Evolutionary conservation across 1,139 yeast genomes (phyloP).

Genomic region (Lodderomyces elongisporus): DNA sequence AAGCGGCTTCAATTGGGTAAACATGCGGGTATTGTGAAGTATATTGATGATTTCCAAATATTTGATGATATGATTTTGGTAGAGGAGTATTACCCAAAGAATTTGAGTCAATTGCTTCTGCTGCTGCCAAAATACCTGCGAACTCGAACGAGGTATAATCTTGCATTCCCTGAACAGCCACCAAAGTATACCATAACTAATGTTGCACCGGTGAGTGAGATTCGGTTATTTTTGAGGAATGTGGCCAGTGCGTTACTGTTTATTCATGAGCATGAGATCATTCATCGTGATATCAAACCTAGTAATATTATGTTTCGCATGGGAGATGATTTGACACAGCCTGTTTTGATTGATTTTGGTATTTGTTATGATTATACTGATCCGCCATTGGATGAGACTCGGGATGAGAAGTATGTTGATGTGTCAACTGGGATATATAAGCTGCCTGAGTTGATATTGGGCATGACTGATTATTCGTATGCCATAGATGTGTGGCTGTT

Average conservation of each 20-base stretch:
- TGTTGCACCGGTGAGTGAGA: conserved; percentile 8
- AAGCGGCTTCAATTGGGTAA: conserved; percentile 12
- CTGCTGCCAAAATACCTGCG: conserved; percentile 10
- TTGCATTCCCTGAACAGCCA: not conserved
- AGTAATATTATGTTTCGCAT: conserved; percentile 58
- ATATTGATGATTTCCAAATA: conserved; percentile 19
- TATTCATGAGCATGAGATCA: conserved; percentile 49
- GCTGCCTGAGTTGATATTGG: conserved; percentile 80
- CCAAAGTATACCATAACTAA: conserved; percentile 7
- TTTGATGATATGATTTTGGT: conserved; percentile 35
- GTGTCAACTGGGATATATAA: conserved; percentile 75
- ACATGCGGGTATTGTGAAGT: conserved; percentile 16
- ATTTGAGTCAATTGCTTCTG: conserved; percentile 22
- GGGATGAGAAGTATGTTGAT: conserved; percentile 53
- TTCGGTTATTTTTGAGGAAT: conserved; percentile 16
- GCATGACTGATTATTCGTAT: conserved; percentile 53
- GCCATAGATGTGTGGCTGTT: conserved; percentile 80
- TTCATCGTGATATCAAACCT: conserved; percentile 87
- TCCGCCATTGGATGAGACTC: conserved; percentile 23
- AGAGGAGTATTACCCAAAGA: conserved; percentile 27
- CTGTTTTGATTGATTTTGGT: conserved; percentile 73
- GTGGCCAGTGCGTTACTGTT: conserved; percentile 20
- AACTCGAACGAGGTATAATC: conserved; percentile 9
- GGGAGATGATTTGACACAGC: conserved; percentile 23
- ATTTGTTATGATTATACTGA: conserved; percentile 44